phyloP scores from a whole-genome alignment of 352 stramenopile species.

The Pythium vanterpoolii region DNA sequence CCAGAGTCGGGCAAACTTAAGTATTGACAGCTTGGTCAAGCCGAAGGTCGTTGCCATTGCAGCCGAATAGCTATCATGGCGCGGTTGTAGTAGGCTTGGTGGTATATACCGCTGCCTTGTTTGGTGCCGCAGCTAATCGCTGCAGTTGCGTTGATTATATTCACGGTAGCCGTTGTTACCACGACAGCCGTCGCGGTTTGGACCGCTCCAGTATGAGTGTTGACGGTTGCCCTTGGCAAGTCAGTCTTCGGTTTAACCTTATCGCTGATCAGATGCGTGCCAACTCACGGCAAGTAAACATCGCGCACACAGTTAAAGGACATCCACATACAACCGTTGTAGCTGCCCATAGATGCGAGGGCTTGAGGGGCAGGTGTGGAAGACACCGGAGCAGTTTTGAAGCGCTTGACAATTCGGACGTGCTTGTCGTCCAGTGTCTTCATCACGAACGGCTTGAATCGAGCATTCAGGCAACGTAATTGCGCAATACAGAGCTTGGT shows the following conservation, averaged over 20 bases:
- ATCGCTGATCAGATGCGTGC: no score
- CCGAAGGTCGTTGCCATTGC: background rate
- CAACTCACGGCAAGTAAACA: no score
- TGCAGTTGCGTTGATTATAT: background rate
- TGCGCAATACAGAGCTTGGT: background rate
- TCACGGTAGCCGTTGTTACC: background rate
- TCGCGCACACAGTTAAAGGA: background rate
- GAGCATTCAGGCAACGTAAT: background rate
- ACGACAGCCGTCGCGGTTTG: background rate
- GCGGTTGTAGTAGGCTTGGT: background rate
- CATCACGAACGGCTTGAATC: constrained; percentile 7
- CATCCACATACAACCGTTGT: background rate
- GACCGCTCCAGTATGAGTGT: background rate
- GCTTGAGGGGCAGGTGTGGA: no score
- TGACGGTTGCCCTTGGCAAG: background rate
- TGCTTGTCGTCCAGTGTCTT: constrained; percentile 16
- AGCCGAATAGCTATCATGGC: background rate
- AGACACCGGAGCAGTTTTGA: background rate
- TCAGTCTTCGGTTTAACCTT: no score
- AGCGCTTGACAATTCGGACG: constrained; percentile 4
- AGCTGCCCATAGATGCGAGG: no score
- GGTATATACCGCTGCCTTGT: background rate
- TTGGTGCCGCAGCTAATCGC: background rate
- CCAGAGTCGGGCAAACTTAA: background rate
- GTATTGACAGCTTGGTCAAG: background rate